Evolutionary conservation across 148 eudicot species (phyloP).

Genomic region (Amaranthus cruentus): DNA sequence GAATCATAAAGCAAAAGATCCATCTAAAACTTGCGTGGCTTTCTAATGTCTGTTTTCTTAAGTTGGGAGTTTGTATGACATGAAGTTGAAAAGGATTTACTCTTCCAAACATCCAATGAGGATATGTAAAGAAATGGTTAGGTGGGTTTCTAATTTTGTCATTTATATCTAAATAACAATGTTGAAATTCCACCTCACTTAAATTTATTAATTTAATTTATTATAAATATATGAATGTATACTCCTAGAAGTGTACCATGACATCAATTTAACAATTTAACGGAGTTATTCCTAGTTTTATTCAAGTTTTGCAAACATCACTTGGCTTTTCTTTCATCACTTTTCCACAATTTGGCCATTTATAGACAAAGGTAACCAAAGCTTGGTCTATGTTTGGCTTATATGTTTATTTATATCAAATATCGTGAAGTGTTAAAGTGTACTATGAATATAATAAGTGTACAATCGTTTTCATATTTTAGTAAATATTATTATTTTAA

Average conservation of each 20-base stretch:
- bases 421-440: too few species aligned
- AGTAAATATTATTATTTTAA: too few species aligned
- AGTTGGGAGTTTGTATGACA: neutral
- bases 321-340: neutral
- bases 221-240: neutral
- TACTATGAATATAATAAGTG: too few species aligned
- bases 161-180: neutral
- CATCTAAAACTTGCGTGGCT: slow-evolving; percentile 14
- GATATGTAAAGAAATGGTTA: neutral
- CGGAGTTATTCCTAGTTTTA: neutral
- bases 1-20: slow-evolving; percentile 1
- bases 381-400: too few species aligned
- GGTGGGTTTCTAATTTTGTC: neutral
- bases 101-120: neutral
- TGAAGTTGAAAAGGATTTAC: neutral
- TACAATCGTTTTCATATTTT: too few species aligned
- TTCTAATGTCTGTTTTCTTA: neutral
- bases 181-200: slow-evolving; percentile 8
- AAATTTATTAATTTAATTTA: neutral
- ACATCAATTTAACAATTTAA: neutral
- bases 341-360: neutral
- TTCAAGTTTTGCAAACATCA: neutral
- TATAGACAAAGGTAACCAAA: too few species aligned
- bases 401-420: too few species aligned
- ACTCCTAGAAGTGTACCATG: neutral